Evolutionary conservation across 140 eudicot genomes (phyloP).

Genomic region (Flaveria floridana): DNA sequence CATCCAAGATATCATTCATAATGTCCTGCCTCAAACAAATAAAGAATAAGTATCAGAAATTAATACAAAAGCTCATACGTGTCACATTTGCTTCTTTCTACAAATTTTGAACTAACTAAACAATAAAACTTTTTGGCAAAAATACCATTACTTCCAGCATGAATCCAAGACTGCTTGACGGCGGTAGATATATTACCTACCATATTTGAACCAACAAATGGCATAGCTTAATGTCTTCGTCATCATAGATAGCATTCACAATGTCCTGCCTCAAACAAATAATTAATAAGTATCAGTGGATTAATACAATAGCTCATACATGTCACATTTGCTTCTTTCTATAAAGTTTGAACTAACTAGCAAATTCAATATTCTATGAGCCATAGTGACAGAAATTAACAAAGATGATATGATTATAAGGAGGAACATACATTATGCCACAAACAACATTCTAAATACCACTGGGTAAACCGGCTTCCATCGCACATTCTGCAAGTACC

Average conservation of each 20-base stretch:
- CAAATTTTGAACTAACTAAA: too few species aligned
- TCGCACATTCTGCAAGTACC: neutral
- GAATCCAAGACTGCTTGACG: too few species aligned
- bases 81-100: conserved; percentile 12
- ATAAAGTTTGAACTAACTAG: neutral
- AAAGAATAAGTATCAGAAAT: conserved; percentile 15
- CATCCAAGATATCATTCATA: conserved; percentile 91
- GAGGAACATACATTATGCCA: conserved; percentile 32
- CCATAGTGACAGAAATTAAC: neutral
- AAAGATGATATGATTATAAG: neutral
- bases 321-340: conserved; percentile 12
- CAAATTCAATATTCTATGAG: too few species aligned
- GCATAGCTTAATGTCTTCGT: conserved; percentile 81
- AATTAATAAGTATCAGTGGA: conserved; percentile 14
- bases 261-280: conserved; percentile 59
- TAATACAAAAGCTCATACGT: neutral
- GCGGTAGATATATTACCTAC: conserved; percentile 30
- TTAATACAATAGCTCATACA: neutral
- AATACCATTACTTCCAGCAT: neutral
- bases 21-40: conserved; percentile 59
- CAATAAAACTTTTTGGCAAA: neutral
- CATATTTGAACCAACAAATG: conserved; percentile 91
- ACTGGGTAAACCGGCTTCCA: neutral
- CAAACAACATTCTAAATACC: neutral
- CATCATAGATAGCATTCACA: conserved; percentile 91